Conservation (phyloP, 352 stramenopile species). For the Blastocystis sp. region DNA sequence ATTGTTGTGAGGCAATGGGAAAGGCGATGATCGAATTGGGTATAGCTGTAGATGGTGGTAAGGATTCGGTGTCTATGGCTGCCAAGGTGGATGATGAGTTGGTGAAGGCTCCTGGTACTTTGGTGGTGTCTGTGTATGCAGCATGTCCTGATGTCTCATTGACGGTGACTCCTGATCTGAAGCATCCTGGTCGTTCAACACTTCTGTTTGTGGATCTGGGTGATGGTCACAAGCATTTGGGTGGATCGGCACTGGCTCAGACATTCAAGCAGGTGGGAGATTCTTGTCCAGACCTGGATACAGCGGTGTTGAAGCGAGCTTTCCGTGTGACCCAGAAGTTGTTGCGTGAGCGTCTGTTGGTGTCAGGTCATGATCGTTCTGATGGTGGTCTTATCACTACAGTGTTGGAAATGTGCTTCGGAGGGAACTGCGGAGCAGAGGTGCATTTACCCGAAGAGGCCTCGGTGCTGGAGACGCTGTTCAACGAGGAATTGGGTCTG, state of each 20-base stretch:
- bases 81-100: slow-evolving; percentile 82
- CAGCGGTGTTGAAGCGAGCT: slow-evolving; percentile 78
- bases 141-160: slow-evolving; percentile 89
- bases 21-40: slow-evolving; percentile 87
- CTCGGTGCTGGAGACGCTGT: slow-evolving; percentile 74
- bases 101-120: slow-evolving; percentile 91
- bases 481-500: slow-evolving; percentile 91
- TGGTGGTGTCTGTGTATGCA: slow-evolving; percentile 94
- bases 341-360: slow-evolving; percentile 79
- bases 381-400: slow-evolving; percentile 90
- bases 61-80: slow-evolving; percentile 98
- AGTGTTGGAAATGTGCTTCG: slow-evolving; percentile 98
- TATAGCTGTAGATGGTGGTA: slow-evolving; percentile 94
- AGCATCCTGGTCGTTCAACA: slow-evolving; percentile 74
- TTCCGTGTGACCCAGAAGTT: slow-evolving; percentile 67
- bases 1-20: slow-evolving; percentile 88
- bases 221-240: slow-evolving; percentile 80
- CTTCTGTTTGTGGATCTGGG: slow-evolving; percentile 89
- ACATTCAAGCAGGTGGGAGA: slow-evolving; percentile 75
- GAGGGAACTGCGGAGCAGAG: slow-evolving; percentile 88
- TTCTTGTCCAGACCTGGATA: slow-evolving; percentile 80
- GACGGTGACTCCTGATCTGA: slow-evolving; percentile 94
- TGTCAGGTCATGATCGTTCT: slow-evolving; percentile 91
- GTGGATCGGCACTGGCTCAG: slow-evolving; percentile 88
- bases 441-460: slow-evolving; percentile 72